Base-by-base conservation (phyloP, 2,329 filamentous ascomycete species). In the Nothopassalora personata region DNA sequence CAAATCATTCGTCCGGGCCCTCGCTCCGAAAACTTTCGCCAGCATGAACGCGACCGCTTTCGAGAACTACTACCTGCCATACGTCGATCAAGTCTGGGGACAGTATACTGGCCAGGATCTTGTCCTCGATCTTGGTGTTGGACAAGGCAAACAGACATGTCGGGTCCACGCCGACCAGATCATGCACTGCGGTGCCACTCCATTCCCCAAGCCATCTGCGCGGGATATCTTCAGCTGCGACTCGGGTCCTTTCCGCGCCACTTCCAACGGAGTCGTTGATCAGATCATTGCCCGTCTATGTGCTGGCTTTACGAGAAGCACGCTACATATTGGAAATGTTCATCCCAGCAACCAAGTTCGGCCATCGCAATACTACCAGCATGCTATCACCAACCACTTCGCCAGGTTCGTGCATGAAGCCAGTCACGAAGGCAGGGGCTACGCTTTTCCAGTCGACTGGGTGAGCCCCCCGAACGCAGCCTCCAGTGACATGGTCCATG, bases 241-340 rank as follows among this genome's bases (percentile, higher is more conserved):
- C 66, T 83, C 79, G 2, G 84, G 84, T 0, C 82, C 83, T 0
- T 86, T 86, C 63, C 73, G 75, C 62, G 54, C 76, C 1, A 63
- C 65, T 1, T 64, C 70, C 3, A 72, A 71, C 23, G 63, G 61
- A 11, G 71, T 70, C 31, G 71, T 73, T 30, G 74, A 74, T 58
- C 85, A 85, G 43, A 80, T 90, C 54, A 84, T 84, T 4, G 86
- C 89, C 0, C 81, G 89, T 18, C 75, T 92, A 10, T 82, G 86
- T 0, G 89, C 89, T 1, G 87, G 86, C 1, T 82, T 91, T 64
- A 90, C 91, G 73, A 81, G 89, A 23, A 84, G 81, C 28, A 91
- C 86, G 10, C 73, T 92, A 58, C 73, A 87, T 0, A 80, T 80
- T 43, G 65, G 78, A 62, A 60, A 18, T 43, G 39, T 73, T 2